Evolutionary conservation across 1,284 basidiomycete species (phyloP), one percentile per base, ranked within the genome.

Genomic region (Boletus mariae): DNA sequence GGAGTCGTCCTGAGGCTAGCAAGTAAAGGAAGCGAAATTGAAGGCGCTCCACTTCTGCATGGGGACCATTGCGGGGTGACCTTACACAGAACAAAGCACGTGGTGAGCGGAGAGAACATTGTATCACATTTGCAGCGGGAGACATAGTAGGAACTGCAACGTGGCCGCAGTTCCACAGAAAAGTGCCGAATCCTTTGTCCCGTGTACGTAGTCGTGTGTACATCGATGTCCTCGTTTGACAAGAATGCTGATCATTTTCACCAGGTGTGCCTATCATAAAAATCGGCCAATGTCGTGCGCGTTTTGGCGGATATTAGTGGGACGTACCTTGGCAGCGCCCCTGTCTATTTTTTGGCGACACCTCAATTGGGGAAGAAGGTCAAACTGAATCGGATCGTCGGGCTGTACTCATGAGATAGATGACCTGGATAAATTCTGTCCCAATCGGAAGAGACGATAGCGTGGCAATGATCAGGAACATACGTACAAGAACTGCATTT

Each of bases 231-330:
- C 41, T 32, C 15, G 28, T 45, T 37, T 47, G 32, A 50, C 34
- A 17, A 45, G 32, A 37, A 47, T 5, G 58, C 32, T 46, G 49
- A 63, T 65, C 61, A 32, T 45, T 49, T 51, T 51, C 38, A 15
- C 26, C 13, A n/a, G 23, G 17, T 10, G 37, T 15, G 20, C 42
- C 29, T 40, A 41, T 41, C 26, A 34, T 52, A 49, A 52, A 53
- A 45, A 28, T 41, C 28, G 40, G 50, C 9, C 35, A 34, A 48
- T 34, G 23, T 17, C 26, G 17, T 45, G 37, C 15, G 45, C 23
- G 15, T 11, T 41, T 34, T 29, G 51, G 51, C 45, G 57, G 59
- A 53, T 13, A 53, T 53, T 43, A 37, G 46, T 44, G 32, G 28
- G 37, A 3, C 15, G 47, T 49, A 29, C 48, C 47, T 51, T 47